phyloP scores from a whole-genome alignment of 345 rosid species.

The Anastatica hierochuntica region DNA sequence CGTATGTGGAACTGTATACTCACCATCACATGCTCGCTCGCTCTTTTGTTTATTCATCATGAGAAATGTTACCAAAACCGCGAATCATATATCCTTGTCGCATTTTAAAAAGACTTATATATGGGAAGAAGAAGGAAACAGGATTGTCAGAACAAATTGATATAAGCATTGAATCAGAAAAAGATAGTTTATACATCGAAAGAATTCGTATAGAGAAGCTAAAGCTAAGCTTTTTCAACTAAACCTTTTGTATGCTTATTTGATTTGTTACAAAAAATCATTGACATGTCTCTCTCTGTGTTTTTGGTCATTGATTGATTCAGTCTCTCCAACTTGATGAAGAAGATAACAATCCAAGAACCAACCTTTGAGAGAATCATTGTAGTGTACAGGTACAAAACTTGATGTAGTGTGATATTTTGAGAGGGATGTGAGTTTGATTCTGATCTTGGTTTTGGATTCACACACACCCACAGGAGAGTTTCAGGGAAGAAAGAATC shows the following conservation, averaged over 20 bases:
- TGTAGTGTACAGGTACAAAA: conserved; percentile 61
- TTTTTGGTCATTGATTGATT: too few species aligned
- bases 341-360: conserved; percentile 60
- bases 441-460: background rate
- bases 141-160: conserved; percentile 26
- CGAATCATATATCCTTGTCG: background rate
- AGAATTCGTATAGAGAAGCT: conserved; percentile 59
- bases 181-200: conserved; percentile 39
- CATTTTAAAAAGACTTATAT: conserved; percentile 36
- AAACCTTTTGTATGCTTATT: background rate
- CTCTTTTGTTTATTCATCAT: too few species aligned
- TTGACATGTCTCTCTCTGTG: conserved; percentile 6
- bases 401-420: background rate
- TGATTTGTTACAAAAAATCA: background rate
- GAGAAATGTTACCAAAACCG: background rate
- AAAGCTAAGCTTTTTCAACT: conserved; percentile 35
- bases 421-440: background rate
- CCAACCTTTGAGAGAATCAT: conserved; percentile 73
- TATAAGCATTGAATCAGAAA: conserved; percentile 27
- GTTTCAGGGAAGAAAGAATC: conserved; percentile 28
- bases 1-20: conserved; percentile 47
- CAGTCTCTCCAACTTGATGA: conserved; percentile 47
- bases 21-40: conserved; percentile 48
- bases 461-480: conserved; percentile 38
- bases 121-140: conserved; percentile 15